Base-by-base conservation (phyloP, 2,329 filamentous ascomycete genomes). In the Colletotrichum shisoi region DNA sequence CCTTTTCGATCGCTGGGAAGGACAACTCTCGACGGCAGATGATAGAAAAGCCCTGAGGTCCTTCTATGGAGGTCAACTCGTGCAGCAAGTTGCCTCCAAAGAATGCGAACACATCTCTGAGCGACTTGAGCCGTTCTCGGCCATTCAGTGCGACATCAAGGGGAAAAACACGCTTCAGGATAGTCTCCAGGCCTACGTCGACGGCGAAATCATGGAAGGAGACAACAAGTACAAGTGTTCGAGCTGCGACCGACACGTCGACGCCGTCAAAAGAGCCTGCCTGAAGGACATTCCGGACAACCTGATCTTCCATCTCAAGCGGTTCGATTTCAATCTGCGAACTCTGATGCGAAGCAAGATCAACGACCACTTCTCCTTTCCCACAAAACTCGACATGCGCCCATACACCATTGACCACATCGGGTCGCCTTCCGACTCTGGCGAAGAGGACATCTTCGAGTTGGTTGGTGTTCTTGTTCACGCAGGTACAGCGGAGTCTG, bases 161-260 rank as follows among this genome's bases (percentile, higher is more conserved):
- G 94, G 94, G 58, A 98, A 97, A 79, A 84, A 83, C 24, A 91
- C 84, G 39, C 85, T 99, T 1, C 84, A 92, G 73, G 93, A 97
- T 71, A 98, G 95, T 74, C 82, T 99, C 15, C 89, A 93, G 72
- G 93, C 94, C n/a, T 98, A 97, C 76, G 93, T 98, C 13, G 92
- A 96, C 75, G 95, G 95, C 4, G 95, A 99, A 78, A 89, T 95
- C 42, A 94, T 99, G 91, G 93, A 97, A 82, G 95, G 96, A 71
- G 93, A 97, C 73, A 98, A 99, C 81, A 97, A 97, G 79, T 99
- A 98, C 82, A 96, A 96, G 71, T 99, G 95, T 79, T 94, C 93
- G 37, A 91, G 88, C 4, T 99, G 95, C 76, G 91, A 93, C 69
- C 87, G 87, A 12, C 91, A 95, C 72, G 95, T 99, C 17, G 91